A percentile compares a stretch with the other conserved stretches of the same genome.
Conservation (phyloP, 768 basidiomycete species). For the Tricholoma sp. region DNA sequence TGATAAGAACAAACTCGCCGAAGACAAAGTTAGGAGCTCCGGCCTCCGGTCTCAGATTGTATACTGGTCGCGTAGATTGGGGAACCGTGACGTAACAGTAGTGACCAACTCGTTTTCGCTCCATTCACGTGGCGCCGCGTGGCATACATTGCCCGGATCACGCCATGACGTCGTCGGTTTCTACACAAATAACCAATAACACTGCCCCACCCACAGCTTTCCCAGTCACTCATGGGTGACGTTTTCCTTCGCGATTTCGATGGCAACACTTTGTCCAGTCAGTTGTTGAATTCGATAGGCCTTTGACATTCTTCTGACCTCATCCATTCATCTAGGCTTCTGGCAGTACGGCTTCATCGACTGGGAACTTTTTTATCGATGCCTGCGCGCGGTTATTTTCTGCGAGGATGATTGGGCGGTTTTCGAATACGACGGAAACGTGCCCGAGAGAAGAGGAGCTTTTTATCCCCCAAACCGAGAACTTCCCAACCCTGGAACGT, state of each 20-base stretch:
- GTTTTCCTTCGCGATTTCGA: neutral
- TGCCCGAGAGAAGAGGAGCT: neutral
- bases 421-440: constrained; percentile 8
- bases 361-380: constrained; percentile 15
- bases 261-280: neutral
- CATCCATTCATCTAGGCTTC: constrained; percentile 8
- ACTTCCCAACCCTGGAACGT: constrained; percentile 6
- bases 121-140: no score
- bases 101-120: no score
- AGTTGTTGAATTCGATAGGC: neutral
- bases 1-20: neutral
- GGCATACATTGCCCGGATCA: no score
- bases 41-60: constrained; percentile 1
- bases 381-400: constrained; percentile 8
- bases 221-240: neutral
- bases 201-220: no score
- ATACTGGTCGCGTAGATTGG: constrained; percentile 3
- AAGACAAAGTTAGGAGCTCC: constrained; percentile 5
- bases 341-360: constrained; percentile 15
- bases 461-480: constrained; percentile 4
- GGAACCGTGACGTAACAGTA: neutral
- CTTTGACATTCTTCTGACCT: neutral
- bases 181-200: no score
- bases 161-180: no score
- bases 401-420: constrained; percentile 8